Percentiles rank a stretch among this genome's conserved stretches.
Evolutionary conservation across 164 flowering plant genomes (phyloP).

Genomic region (Buxus sempervirens): DNA sequence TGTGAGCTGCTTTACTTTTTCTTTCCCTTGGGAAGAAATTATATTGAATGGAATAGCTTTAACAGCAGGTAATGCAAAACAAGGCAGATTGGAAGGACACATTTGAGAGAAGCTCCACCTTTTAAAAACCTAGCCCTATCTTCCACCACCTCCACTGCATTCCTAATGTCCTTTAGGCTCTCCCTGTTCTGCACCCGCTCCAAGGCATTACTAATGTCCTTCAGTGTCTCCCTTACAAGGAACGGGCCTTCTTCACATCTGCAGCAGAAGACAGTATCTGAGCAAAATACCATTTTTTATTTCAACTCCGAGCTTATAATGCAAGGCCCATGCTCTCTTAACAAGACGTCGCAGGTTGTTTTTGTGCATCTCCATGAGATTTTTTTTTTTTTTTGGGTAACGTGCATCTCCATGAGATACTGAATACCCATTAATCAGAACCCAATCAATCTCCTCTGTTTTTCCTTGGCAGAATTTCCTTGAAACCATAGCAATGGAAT

Average conservation of each 20-base stretch:
- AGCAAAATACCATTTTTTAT: constrained; percentile 13
- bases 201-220: constrained; percentile 24
- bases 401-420: not conserved
- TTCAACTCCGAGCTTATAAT: constrained; percentile 19
- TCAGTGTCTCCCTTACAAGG: constrained; percentile 20
- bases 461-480: too few species aligned
- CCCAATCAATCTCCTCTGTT: not conserved
- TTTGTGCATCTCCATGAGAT: not conserved
- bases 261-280: constrained; percentile 13
- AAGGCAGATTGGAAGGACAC: not conserved
- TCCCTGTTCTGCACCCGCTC: constrained; percentile 15
- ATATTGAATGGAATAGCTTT: not conserved
- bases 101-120: constrained; percentile 4
- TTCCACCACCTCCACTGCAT: constrained; percentile 22
- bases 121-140: constrained; percentile 13
- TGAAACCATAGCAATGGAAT: not conserved
- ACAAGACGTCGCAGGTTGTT: constrained; percentile 11
- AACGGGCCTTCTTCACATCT: constrained; percentile 17
- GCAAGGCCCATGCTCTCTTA: constrained; percentile 25
- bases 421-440: constrained; percentile 1
- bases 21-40: too few species aligned
- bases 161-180: constrained; percentile 21
- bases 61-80: not conserved
- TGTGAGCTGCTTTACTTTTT: too few species aligned
- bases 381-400: too few species aligned